Percentiles rank a stretch among this genome's conserved stretches.
These are phyloP conservation scores for Ceratocystiopsis sp. DNA, from an alignment of 2,329 filamentous ascomycete genomes.

Conservation along the genomic window DNA sequence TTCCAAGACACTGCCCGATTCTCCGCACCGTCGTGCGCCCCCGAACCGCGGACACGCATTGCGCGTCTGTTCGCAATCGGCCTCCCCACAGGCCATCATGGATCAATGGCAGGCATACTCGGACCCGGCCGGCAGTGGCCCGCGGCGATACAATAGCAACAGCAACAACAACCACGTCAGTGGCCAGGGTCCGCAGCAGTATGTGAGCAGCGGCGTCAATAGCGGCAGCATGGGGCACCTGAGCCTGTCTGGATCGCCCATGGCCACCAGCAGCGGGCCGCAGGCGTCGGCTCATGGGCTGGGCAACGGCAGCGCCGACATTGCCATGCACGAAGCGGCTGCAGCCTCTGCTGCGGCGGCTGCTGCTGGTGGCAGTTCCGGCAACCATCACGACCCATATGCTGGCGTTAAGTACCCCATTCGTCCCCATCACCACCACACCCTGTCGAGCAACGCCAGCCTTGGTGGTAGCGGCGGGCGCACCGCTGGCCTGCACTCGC, in stretches of 20 bases:
- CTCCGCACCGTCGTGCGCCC: background rate
- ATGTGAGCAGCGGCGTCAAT: slow-evolving; percentile 12
- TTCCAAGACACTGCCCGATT: too few species aligned
- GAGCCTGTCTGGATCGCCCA: slow-evolving; percentile 39
- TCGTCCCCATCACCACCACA: slow-evolving; percentile 60
- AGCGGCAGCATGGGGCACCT: slow-evolving; percentile 3
- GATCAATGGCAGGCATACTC: slow-evolving; percentile 52
- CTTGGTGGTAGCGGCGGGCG: slow-evolving; percentile 1
- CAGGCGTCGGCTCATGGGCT: slow-evolving; percentile 36
- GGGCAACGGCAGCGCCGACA: slow-evolving; percentile 58
- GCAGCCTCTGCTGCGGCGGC: slow-evolving; percentile 2
- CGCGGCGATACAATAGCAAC: slow-evolving; percentile 42
- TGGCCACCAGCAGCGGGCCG: slow-evolving; percentile 12
- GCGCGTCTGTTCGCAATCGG: too few species aligned
- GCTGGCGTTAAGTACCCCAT: slow-evolving; percentile 73
- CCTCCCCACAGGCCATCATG: slow-evolving; percentile 18
- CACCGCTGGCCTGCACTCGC: slow-evolving; percentile 45
- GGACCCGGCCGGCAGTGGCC: slow-evolving; percentile 43
- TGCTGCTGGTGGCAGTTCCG: background rate
- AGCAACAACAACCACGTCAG: slow-evolving; percentile 22
- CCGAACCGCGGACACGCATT: background rate
- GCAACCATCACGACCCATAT: slow-evolving; percentile 48
- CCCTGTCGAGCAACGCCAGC: slow-evolving; percentile 35
- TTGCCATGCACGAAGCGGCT: slow-evolving; percentile 66
- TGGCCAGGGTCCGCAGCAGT: slow-evolving; percentile 12